Conservation (phyloP, 106 monocot species). For the Xerophyta viscosa region DNA sequence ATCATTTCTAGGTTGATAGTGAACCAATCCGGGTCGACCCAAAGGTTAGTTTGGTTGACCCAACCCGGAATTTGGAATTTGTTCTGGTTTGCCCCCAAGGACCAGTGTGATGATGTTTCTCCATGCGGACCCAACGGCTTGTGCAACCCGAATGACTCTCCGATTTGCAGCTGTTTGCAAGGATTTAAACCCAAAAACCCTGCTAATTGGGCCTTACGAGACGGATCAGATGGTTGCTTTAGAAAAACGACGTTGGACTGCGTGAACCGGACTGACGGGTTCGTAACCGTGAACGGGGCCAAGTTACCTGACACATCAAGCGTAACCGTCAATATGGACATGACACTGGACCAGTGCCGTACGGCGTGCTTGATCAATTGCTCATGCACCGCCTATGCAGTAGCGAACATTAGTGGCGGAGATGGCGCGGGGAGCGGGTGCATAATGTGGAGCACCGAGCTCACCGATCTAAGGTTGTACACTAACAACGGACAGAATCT, state of each 20-base stretch:
- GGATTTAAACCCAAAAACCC: slow-evolving; percentile 7
- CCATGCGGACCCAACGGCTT: slow-evolving; percentile 8
- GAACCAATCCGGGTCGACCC: background rate
- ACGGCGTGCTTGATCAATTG: slow-evolving; percentile 35
- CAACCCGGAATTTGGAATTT: background rate
- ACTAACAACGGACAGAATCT: slow-evolving; percentile 23
- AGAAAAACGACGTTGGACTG: background rate
- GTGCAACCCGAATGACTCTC: background rate
- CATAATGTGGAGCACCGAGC: slow-evolving; percentile 30
- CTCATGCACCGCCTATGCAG: slow-evolving; percentile 50
- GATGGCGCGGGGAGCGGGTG: slow-evolving; percentile 32
- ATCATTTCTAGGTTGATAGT: background rate
- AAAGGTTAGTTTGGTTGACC: background rate
- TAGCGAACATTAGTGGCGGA: slow-evolving; percentile 11
- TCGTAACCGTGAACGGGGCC: slow-evolving; percentile 7
- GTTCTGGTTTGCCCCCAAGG: slow-evolving; percentile 14
- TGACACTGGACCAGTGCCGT: slow-evolving; percentile 21
- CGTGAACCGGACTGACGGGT: slow-evolving; percentile 14
- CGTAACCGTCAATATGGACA: slow-evolving; percentile 11
- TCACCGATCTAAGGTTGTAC: slow-evolving; percentile 35
- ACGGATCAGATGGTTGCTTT: background rate
- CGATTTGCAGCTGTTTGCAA: slow-evolving; percentile 8
- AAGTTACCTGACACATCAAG: slow-evolving; percentile 31
- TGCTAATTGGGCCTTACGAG: background rate
- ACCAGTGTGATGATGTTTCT: background rate